Percentiles rank a stretch among this genome's conserved stretches.
Evolutionary conservation across 1,284 basidiomycete species (phyloP).

Genomic region (Ustilago esculenta): DNA sequence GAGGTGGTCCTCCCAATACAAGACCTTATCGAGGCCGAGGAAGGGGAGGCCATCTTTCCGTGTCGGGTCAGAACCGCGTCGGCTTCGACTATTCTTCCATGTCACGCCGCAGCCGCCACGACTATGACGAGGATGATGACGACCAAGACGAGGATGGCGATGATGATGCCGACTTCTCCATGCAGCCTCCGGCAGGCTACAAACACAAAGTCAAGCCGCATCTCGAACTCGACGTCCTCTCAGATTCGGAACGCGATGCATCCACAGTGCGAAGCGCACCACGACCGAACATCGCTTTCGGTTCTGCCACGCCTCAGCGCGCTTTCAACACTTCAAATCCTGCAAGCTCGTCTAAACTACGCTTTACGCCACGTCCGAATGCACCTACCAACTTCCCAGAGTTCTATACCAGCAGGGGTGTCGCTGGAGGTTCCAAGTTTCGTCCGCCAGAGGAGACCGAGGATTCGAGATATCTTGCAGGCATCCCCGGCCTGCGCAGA

Average conservation of each 20-base stretch:
- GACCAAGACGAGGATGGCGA: conserved; percentile 11
- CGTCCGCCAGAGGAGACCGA: conserved; percentile 50
- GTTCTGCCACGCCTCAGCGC: conserved; percentile 19
- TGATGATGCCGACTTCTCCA: conserved; percentile 23
- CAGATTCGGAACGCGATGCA: conserved; percentile 10
- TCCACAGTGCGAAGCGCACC: neutral
- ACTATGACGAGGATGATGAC: conserved; percentile 16
- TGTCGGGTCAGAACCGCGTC: conserved; percentile 41
- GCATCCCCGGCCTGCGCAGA: conserved; percentile 42
- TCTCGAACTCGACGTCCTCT: conserved; percentile 18
- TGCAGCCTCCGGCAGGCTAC: conserved; percentile 36
- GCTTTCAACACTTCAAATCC: conserved; percentile 1
- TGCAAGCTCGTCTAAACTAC: conserved; percentile 8
- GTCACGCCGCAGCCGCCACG: conserved; percentile 14
- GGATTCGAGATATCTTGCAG: conserved; percentile 43
- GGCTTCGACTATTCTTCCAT: conserved; percentile 45
- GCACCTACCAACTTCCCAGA: conserved; percentile 36
- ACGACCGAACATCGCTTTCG: conserved; percentile 3
- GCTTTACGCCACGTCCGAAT: conserved; percentile 23
- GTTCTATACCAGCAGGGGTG: conserved; percentile 36
- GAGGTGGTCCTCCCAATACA: conserved; percentile 23
- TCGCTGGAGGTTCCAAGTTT: conserved; percentile 13
- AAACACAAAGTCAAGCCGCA: conserved; percentile 42
- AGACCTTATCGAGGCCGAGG: conserved; percentile 31
- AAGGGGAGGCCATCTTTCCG: conserved; percentile 39